Evolutionary conservation across 306 rosid genomes (phyloP), one percentile per base, ranked within the genome.

Genomic region (Pterocarpus santalinus): DNA sequence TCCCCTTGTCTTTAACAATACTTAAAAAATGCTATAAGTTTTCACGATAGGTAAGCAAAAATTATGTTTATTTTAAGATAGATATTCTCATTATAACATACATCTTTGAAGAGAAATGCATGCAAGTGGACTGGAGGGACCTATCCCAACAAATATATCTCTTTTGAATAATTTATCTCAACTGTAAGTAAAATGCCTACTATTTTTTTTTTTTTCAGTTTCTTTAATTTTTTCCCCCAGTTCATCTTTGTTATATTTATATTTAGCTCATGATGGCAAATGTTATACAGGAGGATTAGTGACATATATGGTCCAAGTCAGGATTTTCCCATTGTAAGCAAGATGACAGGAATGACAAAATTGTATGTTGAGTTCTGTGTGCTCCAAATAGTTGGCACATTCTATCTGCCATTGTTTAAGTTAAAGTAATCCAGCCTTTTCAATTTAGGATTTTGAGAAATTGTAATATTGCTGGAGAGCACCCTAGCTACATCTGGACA

Each of bases 91-190:
- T 55, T 52, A 43, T 9, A 81, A 76, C 73, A 65, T 80, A 53
- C 73, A 65, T 85, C 35, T 71, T 49, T 88, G 85, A 47, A 95
- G 98, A 88, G 92, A 92, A 76, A 87, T 95, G 84, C 91, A 85
- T 82, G 97, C 86, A 38, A 92, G 95, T 87, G 98, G 98, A 90
- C 89, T 95, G 78, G 86, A 85, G 76, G 98, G 98, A 77, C 94
- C 95, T 61, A 91, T 91, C 80, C 97, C 97, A 5, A 78, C 89
- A 65, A 85, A 81, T 17, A 84, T 95, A 75, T 91, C 94, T 64
- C 87, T 80, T 63, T 80, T 95, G 90, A 84, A 38, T 74, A 86
- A 87, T 64, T 81, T 95, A 80, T 1, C 2, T 52, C 81, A 69
- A 68, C 49, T 95, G 98, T 95, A 86, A 91, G 97, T 89, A 39